Conservation (phyloP, 345 rosid species). For the Pugionium cornutum region DNA sequence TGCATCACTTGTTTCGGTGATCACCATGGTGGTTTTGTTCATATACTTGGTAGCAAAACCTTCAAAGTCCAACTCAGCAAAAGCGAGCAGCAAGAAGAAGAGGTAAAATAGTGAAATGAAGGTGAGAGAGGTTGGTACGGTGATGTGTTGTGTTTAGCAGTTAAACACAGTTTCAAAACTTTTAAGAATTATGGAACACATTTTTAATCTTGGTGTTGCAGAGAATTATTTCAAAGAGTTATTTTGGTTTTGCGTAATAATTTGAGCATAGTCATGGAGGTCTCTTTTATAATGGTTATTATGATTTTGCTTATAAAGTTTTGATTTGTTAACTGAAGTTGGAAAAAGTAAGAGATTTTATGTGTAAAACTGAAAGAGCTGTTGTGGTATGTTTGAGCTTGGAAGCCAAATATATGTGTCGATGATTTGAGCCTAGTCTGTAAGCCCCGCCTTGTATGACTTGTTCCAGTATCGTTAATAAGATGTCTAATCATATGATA, state of each 20-base stretch:
- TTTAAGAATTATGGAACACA: constrained; percentile 35
- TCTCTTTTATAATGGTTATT: constrained; percentile 12
- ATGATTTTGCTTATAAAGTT: neutral
- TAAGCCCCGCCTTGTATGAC: neutral
- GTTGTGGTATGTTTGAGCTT: neutral
- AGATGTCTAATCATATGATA: neutral
- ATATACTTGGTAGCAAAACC: constrained; percentile 65
- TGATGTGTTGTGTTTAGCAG: constrained; percentile 28
- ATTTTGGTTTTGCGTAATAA: constrained; percentile 28
- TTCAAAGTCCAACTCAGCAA: constrained; percentile 63
- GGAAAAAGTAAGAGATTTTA: neutral
- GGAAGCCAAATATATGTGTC: too few relatives aligned
- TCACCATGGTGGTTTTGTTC: constrained; percentile 70
- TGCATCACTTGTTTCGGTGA: constrained; percentile 82
- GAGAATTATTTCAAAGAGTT: constrained; percentile 28
- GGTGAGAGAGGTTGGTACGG: constrained; percentile 18
- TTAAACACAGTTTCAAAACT: constrained; percentile 30
- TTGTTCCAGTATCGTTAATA: neutral
- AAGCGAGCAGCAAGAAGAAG: constrained; percentile 86
- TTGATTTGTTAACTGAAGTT: neutral
- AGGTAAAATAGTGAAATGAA: constrained; percentile 46
- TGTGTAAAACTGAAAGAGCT: constrained; percentile 10
- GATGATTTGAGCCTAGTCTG: neutral
- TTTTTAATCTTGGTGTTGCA: constrained; percentile 31
- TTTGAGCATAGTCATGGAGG: constrained; percentile 18